Conservation (phyloP, 495 filamentous ascomycete genomes). For the Lasiosphaeria ovina region DNA sequence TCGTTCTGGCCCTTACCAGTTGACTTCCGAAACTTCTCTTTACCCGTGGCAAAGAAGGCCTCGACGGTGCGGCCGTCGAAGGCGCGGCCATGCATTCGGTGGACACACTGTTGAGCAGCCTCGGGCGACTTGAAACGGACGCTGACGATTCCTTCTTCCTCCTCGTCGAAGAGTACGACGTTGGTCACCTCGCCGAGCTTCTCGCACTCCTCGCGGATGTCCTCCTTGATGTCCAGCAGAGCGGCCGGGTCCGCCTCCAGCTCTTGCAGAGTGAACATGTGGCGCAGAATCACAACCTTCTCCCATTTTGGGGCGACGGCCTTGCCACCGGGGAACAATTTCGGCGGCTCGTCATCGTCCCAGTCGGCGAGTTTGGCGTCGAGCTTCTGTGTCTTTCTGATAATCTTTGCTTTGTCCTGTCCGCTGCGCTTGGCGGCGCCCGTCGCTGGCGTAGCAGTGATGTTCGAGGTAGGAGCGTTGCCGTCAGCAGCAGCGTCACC, state of each 20-base stretch:
- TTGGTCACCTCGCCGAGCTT: conserved; percentile 89
- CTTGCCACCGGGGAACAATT: conserved; percentile 36
- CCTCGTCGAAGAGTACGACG: conserved; percentile 83
- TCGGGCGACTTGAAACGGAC: conserved; percentile 71
- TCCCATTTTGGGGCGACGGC: conserved; percentile 56
- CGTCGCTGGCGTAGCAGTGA: background rate
- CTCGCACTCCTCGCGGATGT: conserved; percentile 84
- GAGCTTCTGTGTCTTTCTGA: conserved; percentile 81
- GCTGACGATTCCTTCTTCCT: conserved; percentile 82
- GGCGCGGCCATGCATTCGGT: conserved; percentile 74
- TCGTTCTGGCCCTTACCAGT: conserved; percentile 41
- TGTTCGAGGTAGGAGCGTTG: background rate
- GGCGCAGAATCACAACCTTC: conserved; percentile 81
- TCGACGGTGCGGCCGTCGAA: conserved; percentile 73
- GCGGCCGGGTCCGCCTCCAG: conserved; percentile 81
- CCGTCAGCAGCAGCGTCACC: conserved; percentile 44
- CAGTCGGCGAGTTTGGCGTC: conserved; percentile 90
- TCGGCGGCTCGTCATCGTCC: conserved; percentile 71
- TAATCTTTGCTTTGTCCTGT: conserved; percentile 81
- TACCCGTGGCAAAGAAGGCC: conserved; percentile 73
- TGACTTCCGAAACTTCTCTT: conserved; percentile 73
- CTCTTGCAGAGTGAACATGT: conserved; percentile 91
- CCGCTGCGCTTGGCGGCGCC: conserved; percentile 36
- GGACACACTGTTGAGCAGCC: conserved; percentile 70
- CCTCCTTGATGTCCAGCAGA: conserved; percentile 87